Conservation (phyloP, 768 basidiomycete genomes). For the Leccinum incarnatum region DNA sequence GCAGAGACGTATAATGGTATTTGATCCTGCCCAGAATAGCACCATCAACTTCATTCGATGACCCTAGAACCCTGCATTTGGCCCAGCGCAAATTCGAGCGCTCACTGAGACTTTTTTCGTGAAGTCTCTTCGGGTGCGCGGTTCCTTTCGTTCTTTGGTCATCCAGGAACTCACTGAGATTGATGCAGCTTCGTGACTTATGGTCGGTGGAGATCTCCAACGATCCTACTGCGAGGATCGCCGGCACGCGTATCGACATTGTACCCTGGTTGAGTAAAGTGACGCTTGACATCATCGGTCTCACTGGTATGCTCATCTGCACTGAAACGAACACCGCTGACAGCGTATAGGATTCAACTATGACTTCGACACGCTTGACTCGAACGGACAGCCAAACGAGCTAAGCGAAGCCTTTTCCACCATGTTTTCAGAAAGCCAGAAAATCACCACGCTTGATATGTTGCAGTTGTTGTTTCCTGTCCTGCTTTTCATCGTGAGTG, state of each 20-base stretch:
- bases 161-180: not conserved
- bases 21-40: not conserved
- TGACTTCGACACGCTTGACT: constrained; percentile 32
- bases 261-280: constrained; percentile 33
- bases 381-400: constrained; percentile 26
- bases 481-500: constrained; percentile 39
- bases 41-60: not conserved
- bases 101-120: constrained; percentile 55
- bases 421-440: constrained; percentile 23
- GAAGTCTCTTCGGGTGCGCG: constrained; percentile 36
- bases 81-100: constrained; percentile 54
- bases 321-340: not conserved
- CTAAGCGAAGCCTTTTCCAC: constrained; percentile 34
- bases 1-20: constrained; percentile 32
- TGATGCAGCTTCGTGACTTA: constrained; percentile 44
- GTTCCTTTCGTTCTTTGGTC: not conserved
- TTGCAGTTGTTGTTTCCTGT: constrained; percentile 36
- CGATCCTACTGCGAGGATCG: constrained; percentile 19
- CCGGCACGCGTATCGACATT: constrained; percentile 28
- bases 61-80: constrained; percentile 63
- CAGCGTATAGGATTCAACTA: constrained; percentile 37
- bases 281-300: constrained; percentile 44
- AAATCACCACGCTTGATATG: constrained; percentile 25
- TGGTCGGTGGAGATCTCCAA: constrained; percentile 37
- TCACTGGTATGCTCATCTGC: constrained; percentile 30